Percentiles rank a stretch among this genome's conserved stretches.
Conservation (phyloP, 2,329 filamentous ascomycete genomes). For the Emericellopsis cladophorae region DNA sequence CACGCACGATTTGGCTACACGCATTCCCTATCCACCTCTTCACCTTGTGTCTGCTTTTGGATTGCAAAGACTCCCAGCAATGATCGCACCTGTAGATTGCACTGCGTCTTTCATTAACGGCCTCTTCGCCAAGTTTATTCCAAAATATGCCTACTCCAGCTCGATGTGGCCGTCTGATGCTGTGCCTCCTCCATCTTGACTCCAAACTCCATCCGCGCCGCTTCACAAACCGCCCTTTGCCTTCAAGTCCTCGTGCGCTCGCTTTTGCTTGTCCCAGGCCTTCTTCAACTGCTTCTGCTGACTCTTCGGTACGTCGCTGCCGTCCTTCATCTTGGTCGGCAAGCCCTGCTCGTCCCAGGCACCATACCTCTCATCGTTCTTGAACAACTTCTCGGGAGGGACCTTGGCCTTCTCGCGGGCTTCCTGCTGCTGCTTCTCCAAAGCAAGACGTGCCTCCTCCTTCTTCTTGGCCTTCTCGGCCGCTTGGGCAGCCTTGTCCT, state of each 20-base stretch:
- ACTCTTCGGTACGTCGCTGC: conserved; percentile 70
- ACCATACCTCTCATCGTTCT: conserved; percentile 44
- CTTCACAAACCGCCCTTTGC: conserved; percentile 15
- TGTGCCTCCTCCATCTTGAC: too few species aligned
- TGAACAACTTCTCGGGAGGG: conserved; percentile 42
- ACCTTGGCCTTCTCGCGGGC: conserved; percentile 46
- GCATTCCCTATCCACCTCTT: too few species aligned
- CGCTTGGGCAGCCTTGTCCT: conserved; percentile 47
- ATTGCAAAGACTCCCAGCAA: too few species aligned
- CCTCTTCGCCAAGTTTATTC: too few species aligned
- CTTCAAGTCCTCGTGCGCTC: conserved; percentile 53
- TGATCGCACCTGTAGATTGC: too few species aligned
- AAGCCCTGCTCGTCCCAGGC: conserved; percentile 77
- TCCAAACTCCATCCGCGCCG: neutral
- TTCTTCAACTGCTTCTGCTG: conserved; percentile 74
- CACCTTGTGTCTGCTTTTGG: too few species aligned
- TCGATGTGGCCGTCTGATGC: too few species aligned
- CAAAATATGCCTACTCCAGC: too few species aligned
- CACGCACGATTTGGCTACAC: too few species aligned
- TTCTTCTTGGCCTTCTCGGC: conserved; percentile 45
- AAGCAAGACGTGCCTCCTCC: conserved; percentile 38
- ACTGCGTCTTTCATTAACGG: too few species aligned
- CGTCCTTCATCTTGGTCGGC: conserved; percentile 64
- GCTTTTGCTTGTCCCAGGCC: conserved; percentile 85
- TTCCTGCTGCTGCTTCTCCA: conserved; percentile 37